Base-by-base conservation (phyloP, 2,329 filamentous ascomycete species). In the Ceratocystis lukuohia region DNA sequence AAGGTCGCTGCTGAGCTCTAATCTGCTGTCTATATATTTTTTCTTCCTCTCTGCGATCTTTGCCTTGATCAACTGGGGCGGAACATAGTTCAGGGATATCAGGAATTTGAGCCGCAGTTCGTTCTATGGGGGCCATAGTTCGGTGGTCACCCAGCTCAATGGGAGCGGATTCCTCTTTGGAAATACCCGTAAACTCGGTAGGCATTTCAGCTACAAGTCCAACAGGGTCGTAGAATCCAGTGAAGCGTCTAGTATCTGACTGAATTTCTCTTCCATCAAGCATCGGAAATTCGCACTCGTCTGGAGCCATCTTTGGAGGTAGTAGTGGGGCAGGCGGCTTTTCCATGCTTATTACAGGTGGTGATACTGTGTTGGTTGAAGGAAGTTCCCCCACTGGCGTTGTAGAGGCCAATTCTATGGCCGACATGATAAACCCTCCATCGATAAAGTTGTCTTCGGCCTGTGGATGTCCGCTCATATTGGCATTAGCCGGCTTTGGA, bases 171-270 rank as follows among this genome's bases (percentile, higher is more conserved):
- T 82, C 79, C 5, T 77, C 74, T 0, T 71, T 71, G 5, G 79
- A 77, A 6, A 69, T 69, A 0, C 73, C 75, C 0, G 79, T 80
- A 25, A 75, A 71, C 20, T 77, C 75, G 8, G 78, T 80, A 4
- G 77, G 71, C 73, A 82, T 77, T 71, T 82, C 80, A 2, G 79
- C 76, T 25, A 82, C 72, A 17, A 76, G 50, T 0, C 79, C 79
- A 1, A 80, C 74, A 0, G 80, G 78, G 45, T 78, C 73, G 15
- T 73, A 75, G 33, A 28, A 33, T 8, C 10, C 2, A 5, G 61
- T n/a, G 8, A 56, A 30, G 28, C 61, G 61, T 6, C 71, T 70
- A 15, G 70, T 67, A 12, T n/a, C 74, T 30, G 72, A 70, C 15
- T 73, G 70, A 25, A 74, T 69, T 67, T 75, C 72, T 3, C 72